These are phyloP conservation scores for Venturia aucupariae DNA, from an alignment of 2,329 filamentous ascomycete genomes.

Conservation along the genomic window DNA sequence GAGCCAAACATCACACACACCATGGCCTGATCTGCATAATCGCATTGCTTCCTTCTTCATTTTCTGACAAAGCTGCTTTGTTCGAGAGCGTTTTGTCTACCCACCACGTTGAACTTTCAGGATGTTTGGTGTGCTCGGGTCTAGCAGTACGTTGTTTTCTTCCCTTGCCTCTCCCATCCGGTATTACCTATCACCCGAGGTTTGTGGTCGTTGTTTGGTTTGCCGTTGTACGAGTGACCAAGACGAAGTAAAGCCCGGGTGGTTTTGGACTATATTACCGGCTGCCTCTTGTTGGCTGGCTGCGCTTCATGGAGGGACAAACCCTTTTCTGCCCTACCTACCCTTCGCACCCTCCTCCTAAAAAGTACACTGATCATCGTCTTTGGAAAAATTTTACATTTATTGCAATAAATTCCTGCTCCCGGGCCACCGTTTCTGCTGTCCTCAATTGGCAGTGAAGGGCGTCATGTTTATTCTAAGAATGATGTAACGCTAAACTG, in stretches of 20 bases:
- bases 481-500: not conserved
- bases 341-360: not conserved
- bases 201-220: not conserved
- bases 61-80: not conserved
- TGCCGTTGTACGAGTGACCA: not conserved
- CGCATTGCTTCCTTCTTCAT: not conserved
- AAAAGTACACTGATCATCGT: not conserved
- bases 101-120: not conserved
- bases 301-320: not conserved
- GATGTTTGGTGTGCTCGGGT: constrained; percentile 2
- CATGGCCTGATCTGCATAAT: not conserved
- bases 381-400: not conserved
- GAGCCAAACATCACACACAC: not conserved
- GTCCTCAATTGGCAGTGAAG: not conserved
- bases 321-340: not conserved
- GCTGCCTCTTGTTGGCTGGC: not conserved
- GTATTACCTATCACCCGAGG: not conserved
- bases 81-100: not conserved
- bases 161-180: not conserved
- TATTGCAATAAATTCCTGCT: not conserved
- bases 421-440: not conserved
- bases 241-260: not conserved
- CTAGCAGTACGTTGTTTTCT: constrained; percentile 1
- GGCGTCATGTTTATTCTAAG: not conserved
- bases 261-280: not conserved